phyloP scores from a whole-genome alignment of 1,284 basidiomycete genomes.

The Cutaneotrichosporon sp. region DNA sequence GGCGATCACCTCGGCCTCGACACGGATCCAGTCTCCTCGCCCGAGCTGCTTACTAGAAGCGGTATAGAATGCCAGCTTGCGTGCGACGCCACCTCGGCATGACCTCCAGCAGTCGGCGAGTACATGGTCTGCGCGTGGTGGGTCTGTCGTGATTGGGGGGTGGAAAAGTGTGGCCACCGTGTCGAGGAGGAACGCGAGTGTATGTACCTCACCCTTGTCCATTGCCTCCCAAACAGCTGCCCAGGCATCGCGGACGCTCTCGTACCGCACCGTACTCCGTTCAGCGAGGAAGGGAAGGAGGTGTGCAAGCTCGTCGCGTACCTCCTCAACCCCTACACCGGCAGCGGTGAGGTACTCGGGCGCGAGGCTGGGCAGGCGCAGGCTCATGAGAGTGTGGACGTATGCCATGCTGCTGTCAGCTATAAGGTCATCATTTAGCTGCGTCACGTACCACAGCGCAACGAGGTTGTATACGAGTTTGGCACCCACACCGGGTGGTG shows the following conservation, averaged over 20 bases:
- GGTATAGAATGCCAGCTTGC: conserved; percentile 47
- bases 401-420: conserved; percentile 43
- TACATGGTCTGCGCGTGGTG: conserved; percentile 29
- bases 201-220: conserved; percentile 12
- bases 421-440: conserved; percentile 14
- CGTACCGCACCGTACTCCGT: conserved; percentile 42
- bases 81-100: conserved; percentile 24
- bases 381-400: conserved; percentile 39
- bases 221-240: conserved; percentile 41
- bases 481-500: conserved; percentile 31
- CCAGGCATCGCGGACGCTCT: conserved; percentile 38
- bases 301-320: conserved; percentile 28
- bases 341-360: conserved; percentile 16
- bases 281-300: conserved; percentile 44
- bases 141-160: conserved; percentile 36
- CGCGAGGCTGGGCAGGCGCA: conserved; percentile 40
- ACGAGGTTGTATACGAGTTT: conserved; percentile 48
- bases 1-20: conserved; percentile 33
- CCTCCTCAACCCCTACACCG: conserved; percentile 16
- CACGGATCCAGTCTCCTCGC: conserved; percentile 38
- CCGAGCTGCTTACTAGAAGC: conserved; percentile 32
- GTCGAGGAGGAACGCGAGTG: conserved; percentile 32
- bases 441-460: conserved; percentile 36
- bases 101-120: conserved; percentile 40
- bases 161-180: conserved; percentile 31